Conservation (phyloP, 2,329 filamentous ascomycete species). For the Cladosporium colombiae region DNA sequence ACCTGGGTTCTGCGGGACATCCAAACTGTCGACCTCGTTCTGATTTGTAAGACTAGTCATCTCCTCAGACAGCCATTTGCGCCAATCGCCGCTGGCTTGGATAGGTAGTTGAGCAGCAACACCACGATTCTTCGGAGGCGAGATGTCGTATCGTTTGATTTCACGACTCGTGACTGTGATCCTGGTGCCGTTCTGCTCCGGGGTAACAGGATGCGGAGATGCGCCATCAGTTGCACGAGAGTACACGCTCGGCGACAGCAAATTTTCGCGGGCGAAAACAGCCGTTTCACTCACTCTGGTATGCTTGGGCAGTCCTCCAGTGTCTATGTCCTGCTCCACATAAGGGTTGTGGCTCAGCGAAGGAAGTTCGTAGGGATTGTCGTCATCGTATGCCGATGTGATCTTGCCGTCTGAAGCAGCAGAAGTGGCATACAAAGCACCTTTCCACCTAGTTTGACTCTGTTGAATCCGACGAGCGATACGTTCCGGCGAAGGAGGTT, state of each 20-base stretch:
- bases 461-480: constrained; percentile 42
- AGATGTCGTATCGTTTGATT: constrained; percentile 45
- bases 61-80: constrained; percentile 49
- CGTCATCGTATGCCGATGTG: constrained; percentile 20
- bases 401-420: not conserved
- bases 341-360: constrained; percentile 25
- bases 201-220: constrained; percentile 36
- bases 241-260: constrained; percentile 51
- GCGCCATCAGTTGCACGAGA: constrained; percentile 45
- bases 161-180: constrained; percentile 48
- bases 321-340: constrained; percentile 20
- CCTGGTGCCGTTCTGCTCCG: constrained; percentile 38
- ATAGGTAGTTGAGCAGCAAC: constrained; percentile 23
- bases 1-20: not conserved
- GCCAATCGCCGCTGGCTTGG: constrained; percentile 48
- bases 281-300: constrained; percentile 20
- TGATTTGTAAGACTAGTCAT: constrained; percentile 40
- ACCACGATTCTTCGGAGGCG: constrained; percentile 27
- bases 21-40: constrained; percentile 27
- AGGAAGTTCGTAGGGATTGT: constrained; percentile 37
- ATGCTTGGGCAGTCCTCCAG: constrained; percentile 28
- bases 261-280: constrained; percentile 16
- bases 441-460: constrained; percentile 46
- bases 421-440: constrained; percentile 37
- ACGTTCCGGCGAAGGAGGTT: constrained; percentile 41